These are phyloP conservation scores for Gryganskiella cystojenkinii DNA, from an alignment of 192 early-diverging fungal species.

Conservation along the genomic window DNA sequence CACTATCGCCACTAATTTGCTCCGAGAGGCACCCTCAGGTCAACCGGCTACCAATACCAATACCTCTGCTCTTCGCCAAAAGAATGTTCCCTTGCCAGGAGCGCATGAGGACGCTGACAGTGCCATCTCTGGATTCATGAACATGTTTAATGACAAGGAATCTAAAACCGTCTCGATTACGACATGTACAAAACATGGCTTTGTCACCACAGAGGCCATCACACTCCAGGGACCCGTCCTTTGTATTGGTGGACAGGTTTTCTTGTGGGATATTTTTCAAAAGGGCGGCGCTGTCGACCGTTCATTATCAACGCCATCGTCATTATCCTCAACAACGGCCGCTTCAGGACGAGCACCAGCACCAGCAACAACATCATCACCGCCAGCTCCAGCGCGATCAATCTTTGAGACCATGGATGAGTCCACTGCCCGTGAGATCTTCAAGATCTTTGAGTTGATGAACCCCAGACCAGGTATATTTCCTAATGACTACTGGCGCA, in stretches of 20 bases:
- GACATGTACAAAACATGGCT: slow-evolving; percentile 62
- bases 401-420: slow-evolving; percentile 52
- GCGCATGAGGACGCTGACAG: slow-evolving; percentile 41
- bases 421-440: slow-evolving; percentile 56
- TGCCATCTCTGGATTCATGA: slow-evolving; percentile 60
- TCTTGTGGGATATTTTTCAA: slow-evolving; percentile 67
- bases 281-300: slow-evolving; percentile 24
- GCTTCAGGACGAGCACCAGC: not conserved
- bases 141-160: slow-evolving; percentile 64
- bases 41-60: no score
- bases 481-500: no score
- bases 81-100: slow-evolving; percentile 25
- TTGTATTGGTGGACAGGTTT: slow-evolving; percentile 61
- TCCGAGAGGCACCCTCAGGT: no score
- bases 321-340: slow-evolving; percentile 2
- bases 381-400: slow-evolving; percentile 16
- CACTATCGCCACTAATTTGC: no score
- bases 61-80: slow-evolving; percentile 27
- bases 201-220: slow-evolving; percentile 62
- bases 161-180: slow-evolving; percentile 56
- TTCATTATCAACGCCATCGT: not conserved
- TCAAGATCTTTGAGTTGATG: slow-evolving; percentile 66
- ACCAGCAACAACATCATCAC: not conserved
- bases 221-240: slow-evolving; percentile 60
- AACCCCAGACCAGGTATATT: slow-evolving; percentile 67